Evolutionary conservation across 257 asterid species (phyloP).

Genomic region (Jacaranda copaia): DNA sequence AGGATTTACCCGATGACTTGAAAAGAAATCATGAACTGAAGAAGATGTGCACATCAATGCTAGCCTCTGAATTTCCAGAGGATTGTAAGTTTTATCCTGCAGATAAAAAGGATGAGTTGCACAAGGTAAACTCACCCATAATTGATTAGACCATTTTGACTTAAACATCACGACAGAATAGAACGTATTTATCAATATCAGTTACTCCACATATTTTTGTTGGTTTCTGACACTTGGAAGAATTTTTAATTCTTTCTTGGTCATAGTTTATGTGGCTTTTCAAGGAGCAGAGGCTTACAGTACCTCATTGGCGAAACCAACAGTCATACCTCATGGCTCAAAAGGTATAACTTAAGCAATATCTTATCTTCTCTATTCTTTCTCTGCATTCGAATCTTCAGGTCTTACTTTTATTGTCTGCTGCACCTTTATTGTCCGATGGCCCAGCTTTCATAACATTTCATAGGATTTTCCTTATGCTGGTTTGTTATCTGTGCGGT

Average conservation of each 20-base stretch:
- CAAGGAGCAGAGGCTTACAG: constrained; percentile 84
- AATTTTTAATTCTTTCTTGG: constrained; percentile 30
- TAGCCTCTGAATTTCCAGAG: constrained; percentile 92
- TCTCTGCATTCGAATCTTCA: neutral
- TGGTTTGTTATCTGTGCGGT: neutral
- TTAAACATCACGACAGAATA: neutral
- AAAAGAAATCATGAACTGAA: constrained; percentile 74
- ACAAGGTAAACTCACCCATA: constrained; percentile 63
- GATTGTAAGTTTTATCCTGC: constrained; percentile 89
- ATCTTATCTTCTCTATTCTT: constrained; percentile 15
- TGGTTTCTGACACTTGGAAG: constrained; percentile 18
- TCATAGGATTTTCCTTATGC: neutral
- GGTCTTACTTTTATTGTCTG: neutral
- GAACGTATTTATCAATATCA: constrained; percentile 16
- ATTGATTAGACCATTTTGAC: constrained; percentile 9
- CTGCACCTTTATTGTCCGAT: neutral
- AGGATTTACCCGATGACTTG: constrained; percentile 80
- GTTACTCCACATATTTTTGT: constrained; percentile 12
- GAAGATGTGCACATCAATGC: constrained; percentile 66
- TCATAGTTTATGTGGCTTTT: constrained; percentile 77
- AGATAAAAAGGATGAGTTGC: constrained; percentile 87
- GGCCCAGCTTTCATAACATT: neutral
- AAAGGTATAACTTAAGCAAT: constrained; percentile 54
- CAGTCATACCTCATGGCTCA: constrained; percentile 87
- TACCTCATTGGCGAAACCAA: constrained; percentile 89